Evolutionary conservation across 2,329 filamentous ascomycete genomes (phyloP), one percentile per base, ranked within the genome.

Genomic region (Pyrenophora graminea): DNA sequence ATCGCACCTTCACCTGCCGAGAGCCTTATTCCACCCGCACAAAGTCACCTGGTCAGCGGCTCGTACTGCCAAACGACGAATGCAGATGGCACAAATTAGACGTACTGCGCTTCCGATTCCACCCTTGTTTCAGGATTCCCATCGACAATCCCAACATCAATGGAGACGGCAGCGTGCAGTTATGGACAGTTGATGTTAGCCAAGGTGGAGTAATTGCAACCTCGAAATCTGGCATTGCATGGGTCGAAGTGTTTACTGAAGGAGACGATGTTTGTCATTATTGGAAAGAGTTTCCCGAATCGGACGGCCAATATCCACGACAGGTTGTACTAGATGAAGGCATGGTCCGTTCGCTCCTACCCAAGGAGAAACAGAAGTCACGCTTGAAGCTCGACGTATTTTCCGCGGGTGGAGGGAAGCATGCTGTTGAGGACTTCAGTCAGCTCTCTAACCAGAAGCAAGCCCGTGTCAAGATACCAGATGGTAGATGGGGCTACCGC

Each of bases 11-110:
- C 69, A 80, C 89, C 39, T 83, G 84, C 27, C 85, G 88, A 34
- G 93, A 97, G 71, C 85, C 91, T 1, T 97, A 88, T 68, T 94
- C 89, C 2, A 96, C 91, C 2, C 83, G 92, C 39, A 96, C 91
- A 2, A 91, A 90, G 68, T 87, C 87, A 37, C 91, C 89, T 63
- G 92, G 92, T 2, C 74, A 83, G 53, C 87, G 88, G 3, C 74
- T 90, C 6, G 88, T 91, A 36, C 72, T 88, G 37, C 85, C 84
- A 27, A 83, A 86, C 39, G 91, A 97, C 61, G 94, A 97, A 74
- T 96, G 92, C 71, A 81, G 80, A 21, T 97, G 93, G 93, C 92
- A 97, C 73, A 84, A 92, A 51, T 81, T 97, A 6, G 94, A 97
- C 72, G 86, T 86, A 46, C 80, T 99, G 45, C 89, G 91, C 33